Base-by-base conservation (phyloP, 495 filamentous ascomycete genomes). In the Staphylotrichum longicolle region DNA sequence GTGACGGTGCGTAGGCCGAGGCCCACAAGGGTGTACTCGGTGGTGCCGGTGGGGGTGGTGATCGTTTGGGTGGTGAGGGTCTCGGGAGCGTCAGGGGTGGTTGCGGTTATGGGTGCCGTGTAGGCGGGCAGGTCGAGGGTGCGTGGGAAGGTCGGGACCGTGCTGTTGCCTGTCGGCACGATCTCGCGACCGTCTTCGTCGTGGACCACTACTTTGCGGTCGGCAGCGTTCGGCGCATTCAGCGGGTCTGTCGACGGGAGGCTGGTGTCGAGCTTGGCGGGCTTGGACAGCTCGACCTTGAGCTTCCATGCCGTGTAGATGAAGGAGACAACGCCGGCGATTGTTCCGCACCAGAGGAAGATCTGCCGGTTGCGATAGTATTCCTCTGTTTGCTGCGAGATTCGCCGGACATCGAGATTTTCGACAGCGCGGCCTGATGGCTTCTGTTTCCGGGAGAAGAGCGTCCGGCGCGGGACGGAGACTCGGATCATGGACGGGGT, bases 1-100 rank as follows among this genome's bases (percentile, higher is more conserved):
- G 87, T 91, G 20, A 98, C 94, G 7, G 88, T 93, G 55, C 94
- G 85, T 54, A 93, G 83, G 8, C 94, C 94, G 44, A 96, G 78
- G 0, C 94, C 94, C 6, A 97, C 79, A 0, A 97, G 82, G 34
- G 90, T 90, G 72, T 96, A 97, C 63, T 95, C 90, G 34, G 78
- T 73, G 10, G 56, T 59, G 49, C 66, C 64, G 33, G 66, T 33
- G 3, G 62, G 37, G 39, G 62, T 42, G 32, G 65, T 46, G 20
- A 60, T 8, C 10, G 33, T 47, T 12, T 56, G 56, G 33, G 74
- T 68, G 20, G 55, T 57, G 47, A 51, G 51, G 7, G 60, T 27
- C 6, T 63, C 65, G 10, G 72, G 63, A 5, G 65, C 8, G 30
- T 60, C 65, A 3, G 59, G 70, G 34, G 58, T 54, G 30, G 59